Percentiles rank a stretch among this genome's conserved stretches.
These are phyloP conservation scores for Lathyrus sativus DNA, from an alignment of 306 rosid species.

Conservation along the genomic window DNA sequence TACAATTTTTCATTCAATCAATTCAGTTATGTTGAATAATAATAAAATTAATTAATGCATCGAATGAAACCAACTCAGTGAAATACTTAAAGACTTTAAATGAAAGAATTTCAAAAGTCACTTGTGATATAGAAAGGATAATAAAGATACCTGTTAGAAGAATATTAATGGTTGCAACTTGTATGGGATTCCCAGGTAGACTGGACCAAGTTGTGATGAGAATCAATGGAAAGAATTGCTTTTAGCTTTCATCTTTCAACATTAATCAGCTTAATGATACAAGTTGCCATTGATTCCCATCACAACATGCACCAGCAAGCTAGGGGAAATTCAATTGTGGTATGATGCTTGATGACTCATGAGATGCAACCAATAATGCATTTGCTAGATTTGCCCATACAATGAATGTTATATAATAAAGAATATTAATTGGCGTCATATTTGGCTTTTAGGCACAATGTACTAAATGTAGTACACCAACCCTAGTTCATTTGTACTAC, in stretches of 20 bases:
- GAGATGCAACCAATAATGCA: background rate
- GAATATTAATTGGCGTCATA: background rate
- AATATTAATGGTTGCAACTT: too few species aligned
- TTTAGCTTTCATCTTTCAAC: background rate
- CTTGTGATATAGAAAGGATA: background rate
- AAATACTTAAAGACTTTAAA: background rate
- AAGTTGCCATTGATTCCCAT: slow-evolving; percentile 36
- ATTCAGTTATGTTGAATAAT: too few species aligned
- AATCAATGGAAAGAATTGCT: slow-evolving; percentile 36
- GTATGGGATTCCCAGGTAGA: slow-evolving; percentile 11
- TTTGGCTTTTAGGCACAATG: background rate
- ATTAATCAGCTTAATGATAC: background rate
- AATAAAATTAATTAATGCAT: too few species aligned
- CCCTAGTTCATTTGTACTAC: slow-evolving; percentile 12
- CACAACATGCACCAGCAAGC: slow-evolving; percentile 38
- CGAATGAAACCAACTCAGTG: too few species aligned
- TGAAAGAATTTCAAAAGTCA: background rate
- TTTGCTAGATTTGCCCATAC: background rate
- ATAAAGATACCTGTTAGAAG: too few species aligned
- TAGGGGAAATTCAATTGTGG: background rate
- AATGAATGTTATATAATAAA: background rate
- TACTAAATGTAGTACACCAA: slow-evolving; percentile 25
- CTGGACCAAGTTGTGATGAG: slow-evolving; percentile 46
- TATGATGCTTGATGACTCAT: background rate
- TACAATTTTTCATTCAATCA: too few species aligned